Evolutionary conservation across 441 rosid genomes (phyloP), one percentile per base, ranked within the genome.

Genomic region (Melastoma candidum): DNA sequence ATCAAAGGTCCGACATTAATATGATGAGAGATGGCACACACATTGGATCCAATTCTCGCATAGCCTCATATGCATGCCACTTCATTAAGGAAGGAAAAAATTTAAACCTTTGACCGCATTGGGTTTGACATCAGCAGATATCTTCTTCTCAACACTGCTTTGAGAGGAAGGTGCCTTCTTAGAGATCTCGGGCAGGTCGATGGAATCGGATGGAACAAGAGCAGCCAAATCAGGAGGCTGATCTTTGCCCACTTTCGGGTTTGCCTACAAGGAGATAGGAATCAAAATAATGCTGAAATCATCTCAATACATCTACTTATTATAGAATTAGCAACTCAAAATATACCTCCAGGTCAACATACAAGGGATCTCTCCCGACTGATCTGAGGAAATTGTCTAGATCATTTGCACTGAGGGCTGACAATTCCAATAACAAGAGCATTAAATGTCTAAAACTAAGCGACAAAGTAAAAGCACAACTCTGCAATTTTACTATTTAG

Each of bases 211-310:
- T 25, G 95, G 93, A 63, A 83, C 96, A 62, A 78, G 75, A 51
- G 65, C 63, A 59, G 93, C 90, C 51, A 90, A 79, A 72, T 90
- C 98, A 0, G 98, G 95, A 64, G 96, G 88, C 62, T 83, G 93
- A 70, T 90, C 95, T 74, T 87, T 90, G 53, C 96, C 96, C 32
- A 87, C 90, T 26, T 69, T 46, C 7, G 84, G 96, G 64, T 71
- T 85, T 57, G 78, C 93, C 96, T 87, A 63, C 67, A 62, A 55
- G 53, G 12, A 68, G 41, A 51, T 14, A 56, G 25, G 69, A 26
- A 14, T 6, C 50, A 46, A 26, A 36, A 48, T 27, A 7, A 49
- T 48, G 29, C 60, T 56, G 3, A 52, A 54, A 54, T 14, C 53
- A 47, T 57, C 25, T 13, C 32, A 53, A 0, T 6, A 14, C 9